Evolutionary conservation across 495 filamentous ascomycete genomes (phyloP).

Genomic region (Hyaloscypha bicolor): DNA sequence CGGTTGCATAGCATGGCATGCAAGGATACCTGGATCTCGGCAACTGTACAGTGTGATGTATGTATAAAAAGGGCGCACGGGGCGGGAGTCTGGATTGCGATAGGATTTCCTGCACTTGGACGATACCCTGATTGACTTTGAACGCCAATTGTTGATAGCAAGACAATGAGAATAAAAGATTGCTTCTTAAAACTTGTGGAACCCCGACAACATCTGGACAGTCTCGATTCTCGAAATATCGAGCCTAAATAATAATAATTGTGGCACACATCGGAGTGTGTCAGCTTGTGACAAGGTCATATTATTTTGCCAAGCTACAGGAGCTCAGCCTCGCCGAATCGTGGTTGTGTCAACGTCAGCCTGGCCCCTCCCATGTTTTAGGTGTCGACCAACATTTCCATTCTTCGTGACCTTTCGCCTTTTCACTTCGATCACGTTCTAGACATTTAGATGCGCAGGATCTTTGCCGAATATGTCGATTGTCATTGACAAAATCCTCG

Average conservation of each 20-base stretch:
- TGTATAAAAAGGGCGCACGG: constrained; percentile 17
- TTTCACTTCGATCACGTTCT: background rate
- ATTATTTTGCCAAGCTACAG: background rate
- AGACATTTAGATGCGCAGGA: background rate
- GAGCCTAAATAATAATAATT: too few species aligned
- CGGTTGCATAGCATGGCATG: constrained; percentile 19
- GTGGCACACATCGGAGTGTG: too few species aligned
- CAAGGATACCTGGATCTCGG: background rate
- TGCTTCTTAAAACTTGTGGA: background rate
- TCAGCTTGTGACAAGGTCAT: too few species aligned
- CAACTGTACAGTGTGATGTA: constrained; percentile 11
- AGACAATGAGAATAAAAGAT: background rate
- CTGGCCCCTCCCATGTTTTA: constrained; percentile 15
- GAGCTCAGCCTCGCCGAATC: background rate
- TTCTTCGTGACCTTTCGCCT: too few species aligned
- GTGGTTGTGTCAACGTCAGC: constrained; percentile 7
- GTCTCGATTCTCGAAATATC: too few species aligned
- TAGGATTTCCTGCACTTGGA: background rate
- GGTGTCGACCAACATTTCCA: background rate
- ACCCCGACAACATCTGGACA: background rate
- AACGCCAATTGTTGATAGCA: constrained; percentile 3
- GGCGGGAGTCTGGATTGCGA: constrained; percentile 10
- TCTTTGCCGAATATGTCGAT: constrained; percentile 46
- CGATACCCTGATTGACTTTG: constrained; percentile 20
- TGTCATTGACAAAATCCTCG: constrained; percentile 55